A percentile compares a stretch with the other conserved stretches of the same genome.
phyloP scores from a whole-genome alignment of 305 asterid genomes.

The Galium porrigens region DNA sequence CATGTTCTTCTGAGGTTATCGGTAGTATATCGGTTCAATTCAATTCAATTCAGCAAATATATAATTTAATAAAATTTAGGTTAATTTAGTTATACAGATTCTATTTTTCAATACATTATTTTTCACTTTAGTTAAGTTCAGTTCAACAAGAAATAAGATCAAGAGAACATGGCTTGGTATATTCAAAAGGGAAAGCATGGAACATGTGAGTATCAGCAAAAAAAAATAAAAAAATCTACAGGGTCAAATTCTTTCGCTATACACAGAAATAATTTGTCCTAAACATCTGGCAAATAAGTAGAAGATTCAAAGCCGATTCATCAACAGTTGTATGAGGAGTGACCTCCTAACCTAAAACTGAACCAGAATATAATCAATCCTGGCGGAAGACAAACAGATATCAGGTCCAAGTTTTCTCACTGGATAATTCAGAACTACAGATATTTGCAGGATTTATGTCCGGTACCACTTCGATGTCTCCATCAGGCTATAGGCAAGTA shows the following conservation, averaged over 20 bases:
- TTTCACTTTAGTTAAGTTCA: too few relatives aligned
- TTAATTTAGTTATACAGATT: too few relatives aligned
- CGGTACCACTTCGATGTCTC: slow-evolving; percentile 67
- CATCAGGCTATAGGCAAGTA: slow-evolving; percentile 50
- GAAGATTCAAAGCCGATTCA: neutral
- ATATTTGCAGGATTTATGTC: slow-evolving; percentile 28
- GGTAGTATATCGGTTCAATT: too few relatives aligned
- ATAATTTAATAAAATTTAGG: too few relatives aligned
- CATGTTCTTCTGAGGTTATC: too few relatives aligned
- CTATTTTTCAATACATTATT: too few relatives aligned
- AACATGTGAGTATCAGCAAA: neutral
- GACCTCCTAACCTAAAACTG: neutral
- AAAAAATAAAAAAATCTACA: neutral
- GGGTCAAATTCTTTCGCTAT: neutral
- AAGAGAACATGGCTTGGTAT: too few relatives aligned
- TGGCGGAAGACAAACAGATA: neutral
- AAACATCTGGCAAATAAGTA: neutral
- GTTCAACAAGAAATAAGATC: too few relatives aligned
- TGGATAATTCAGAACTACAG: slow-evolving; percentile 22
- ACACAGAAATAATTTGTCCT: neutral
- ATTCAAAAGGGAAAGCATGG: too few relatives aligned
- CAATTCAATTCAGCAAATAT: too few relatives aligned
- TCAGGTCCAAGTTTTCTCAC: neutral
- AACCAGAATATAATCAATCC: neutral
- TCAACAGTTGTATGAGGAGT: neutral